A percentile compares a stretch with the other conserved stretches of the same genome.
These are phyloP conservation scores for Hypoxylon sp. DNA, from an alignment of 2,329 filamentous ascomycete species.

Conservation along the genomic window DNA sequence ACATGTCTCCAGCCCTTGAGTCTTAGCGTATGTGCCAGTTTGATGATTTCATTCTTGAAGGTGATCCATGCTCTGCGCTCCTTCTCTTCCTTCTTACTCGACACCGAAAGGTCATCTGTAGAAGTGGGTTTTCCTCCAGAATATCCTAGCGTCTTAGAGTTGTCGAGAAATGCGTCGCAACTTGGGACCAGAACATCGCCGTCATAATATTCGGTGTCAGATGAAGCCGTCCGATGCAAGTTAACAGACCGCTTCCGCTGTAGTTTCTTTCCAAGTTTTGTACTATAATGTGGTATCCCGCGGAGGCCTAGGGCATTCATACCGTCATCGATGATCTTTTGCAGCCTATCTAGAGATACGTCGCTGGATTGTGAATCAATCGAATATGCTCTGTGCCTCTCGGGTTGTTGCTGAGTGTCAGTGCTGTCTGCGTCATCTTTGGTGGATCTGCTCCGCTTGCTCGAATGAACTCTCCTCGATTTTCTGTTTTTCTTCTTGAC, in stretches of 20 bases:
- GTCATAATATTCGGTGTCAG: slow-evolving; percentile 88
- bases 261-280: slow-evolving; percentile 62
- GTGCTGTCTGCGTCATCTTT: slow-evolving; percentile 54
- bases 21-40: slow-evolving; percentile 87
- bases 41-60: slow-evolving; percentile 94
- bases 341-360: slow-evolving; percentile 83
- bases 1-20: slow-evolving; percentile 94
- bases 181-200: slow-evolving; percentile 86
- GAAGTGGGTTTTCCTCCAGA: slow-evolving; percentile 66
- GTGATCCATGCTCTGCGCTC: slow-evolving; percentile 83
- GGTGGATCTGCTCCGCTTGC: slow-evolving; percentile 59
- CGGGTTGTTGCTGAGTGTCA: slow-evolving; percentile 30
- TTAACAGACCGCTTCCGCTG: slow-evolving; percentile 56
- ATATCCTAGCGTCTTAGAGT: slow-evolving; percentile 89
- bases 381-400: slow-evolving; percentile 64
- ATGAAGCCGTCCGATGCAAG: slow-evolving; percentile 71
- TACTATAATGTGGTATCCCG: slow-evolving; percentile 61
- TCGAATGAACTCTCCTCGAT: slow-evolving; percentile 60
- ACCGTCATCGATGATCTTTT: slow-evolving; percentile 82
- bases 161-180: slow-evolving; percentile 89
- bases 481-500: slow-evolving; percentile 73
- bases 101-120: slow-evolving; percentile 59
- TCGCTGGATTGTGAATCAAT: slow-evolving; percentile 77
- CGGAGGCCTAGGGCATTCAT: slow-evolving; percentile 69
- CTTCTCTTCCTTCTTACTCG: slow-evolving; percentile 69